Conservation (phyloP, 192 early-diverging fungal species). For the Spizellomyces punctatus region DNA sequence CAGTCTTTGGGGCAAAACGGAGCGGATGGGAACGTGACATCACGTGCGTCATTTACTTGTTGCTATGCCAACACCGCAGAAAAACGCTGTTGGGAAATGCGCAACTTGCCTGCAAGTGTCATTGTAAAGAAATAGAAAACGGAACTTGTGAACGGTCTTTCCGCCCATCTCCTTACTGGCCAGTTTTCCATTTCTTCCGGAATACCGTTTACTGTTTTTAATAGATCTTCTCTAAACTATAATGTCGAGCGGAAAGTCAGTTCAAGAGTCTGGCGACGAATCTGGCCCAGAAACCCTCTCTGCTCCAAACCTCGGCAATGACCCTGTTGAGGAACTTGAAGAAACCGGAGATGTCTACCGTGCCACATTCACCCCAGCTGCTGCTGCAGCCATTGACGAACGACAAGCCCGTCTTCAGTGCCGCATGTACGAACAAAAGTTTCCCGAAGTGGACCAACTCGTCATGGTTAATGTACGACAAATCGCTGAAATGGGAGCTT, state of each 20-base stretch:
- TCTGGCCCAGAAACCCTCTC: conserved; percentile 9
- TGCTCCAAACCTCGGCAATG: conserved; percentile 31
- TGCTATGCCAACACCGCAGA: too few relatives aligned
- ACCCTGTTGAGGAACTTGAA: not conserved
- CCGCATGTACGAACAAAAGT: conserved; percentile 93
- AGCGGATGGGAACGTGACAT: too few relatives aligned
- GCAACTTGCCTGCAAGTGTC: too few relatives aligned
- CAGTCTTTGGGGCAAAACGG: too few relatives aligned
- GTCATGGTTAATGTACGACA: conserved; percentile 97
- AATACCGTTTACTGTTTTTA: too few relatives aligned
- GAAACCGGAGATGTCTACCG: conserved; percentile 14
- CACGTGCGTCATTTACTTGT: too few relatives aligned
- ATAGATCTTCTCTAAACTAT: not conserved
- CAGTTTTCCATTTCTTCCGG: too few relatives aligned
- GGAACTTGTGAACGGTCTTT: too few relatives aligned
- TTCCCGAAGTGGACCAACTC: conserved; percentile 91
- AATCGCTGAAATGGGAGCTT: conserved; percentile 96
- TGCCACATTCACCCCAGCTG: conserved; percentile 33
- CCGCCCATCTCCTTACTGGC: too few relatives aligned
- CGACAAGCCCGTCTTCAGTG: conserved; percentile 53
- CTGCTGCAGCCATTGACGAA: conserved; percentile 34
- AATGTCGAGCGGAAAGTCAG: not conserved
- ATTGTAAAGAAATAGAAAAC: too few relatives aligned
- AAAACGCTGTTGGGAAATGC: too few relatives aligned
- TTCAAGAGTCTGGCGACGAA: conserved; percentile 25